Evolutionary conservation across 306 rosid species (phyloP).

Genomic region (Geum urbanum): DNA sequence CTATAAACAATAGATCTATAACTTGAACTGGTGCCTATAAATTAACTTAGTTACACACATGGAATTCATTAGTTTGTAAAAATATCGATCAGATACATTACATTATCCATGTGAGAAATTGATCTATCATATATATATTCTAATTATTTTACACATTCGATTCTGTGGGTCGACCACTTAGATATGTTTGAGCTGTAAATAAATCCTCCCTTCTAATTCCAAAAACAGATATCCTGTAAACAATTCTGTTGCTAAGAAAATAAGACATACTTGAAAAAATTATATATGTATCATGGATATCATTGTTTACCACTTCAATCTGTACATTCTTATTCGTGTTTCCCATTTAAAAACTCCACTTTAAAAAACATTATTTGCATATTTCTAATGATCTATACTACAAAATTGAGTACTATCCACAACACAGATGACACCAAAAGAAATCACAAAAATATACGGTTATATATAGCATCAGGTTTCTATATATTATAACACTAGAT

Average conservation of each 20-base stretch:
- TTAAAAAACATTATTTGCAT: slow-evolving; percentile 6
- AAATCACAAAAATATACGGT: not conserved
- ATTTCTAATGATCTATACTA: slow-evolving; percentile 4
- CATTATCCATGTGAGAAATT: not conserved
- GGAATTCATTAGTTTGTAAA: not conserved
- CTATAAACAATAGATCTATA: not conserved
- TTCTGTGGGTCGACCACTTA: not conserved
- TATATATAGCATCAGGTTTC: not conserved
- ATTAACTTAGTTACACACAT: not conserved
- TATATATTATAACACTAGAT: not conserved
- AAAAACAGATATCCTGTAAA: slow-evolving; percentile 10
- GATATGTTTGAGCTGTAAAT: not conserved
- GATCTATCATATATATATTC: not conserved
- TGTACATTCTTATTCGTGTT: not conserved
- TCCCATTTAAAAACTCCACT: slow-evolving; percentile 1
- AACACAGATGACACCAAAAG: slow-evolving; percentile 1
- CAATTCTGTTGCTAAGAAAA: slow-evolving; percentile 1
- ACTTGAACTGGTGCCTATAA: not conserved
- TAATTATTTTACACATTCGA: not conserved
- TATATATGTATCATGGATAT: slow-evolving; percentile 2
- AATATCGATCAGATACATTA: not conserved
- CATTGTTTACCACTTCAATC: slow-evolving; percentile 6
- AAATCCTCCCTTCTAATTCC: not conserved
- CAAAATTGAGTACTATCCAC: not conserved
- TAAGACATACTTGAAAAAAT: not conserved